Percentiles rank a stretch among this genome's conserved stretches.
These are phyloP conservation scores for Penicillium samsonianum DNA, from an alignment of 495 filamentous ascomycete species.

Conservation along the genomic window DNA sequence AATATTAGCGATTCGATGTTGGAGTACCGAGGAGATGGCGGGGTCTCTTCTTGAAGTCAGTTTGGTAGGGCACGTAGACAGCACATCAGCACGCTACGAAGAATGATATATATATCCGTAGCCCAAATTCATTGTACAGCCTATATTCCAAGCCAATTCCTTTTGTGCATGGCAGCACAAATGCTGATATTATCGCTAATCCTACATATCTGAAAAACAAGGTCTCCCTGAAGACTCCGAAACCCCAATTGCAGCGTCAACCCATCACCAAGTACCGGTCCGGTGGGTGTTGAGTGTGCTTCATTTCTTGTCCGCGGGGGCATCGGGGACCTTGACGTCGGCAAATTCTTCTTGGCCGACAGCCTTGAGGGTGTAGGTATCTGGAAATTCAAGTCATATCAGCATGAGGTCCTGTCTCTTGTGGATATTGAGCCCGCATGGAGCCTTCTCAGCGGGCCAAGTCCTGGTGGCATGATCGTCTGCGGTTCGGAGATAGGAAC, in stretches of 20 bases:
- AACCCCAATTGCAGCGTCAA: constrained; percentile 18
- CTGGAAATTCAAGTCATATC: constrained; percentile 44
- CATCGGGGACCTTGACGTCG: constrained; percentile 83
- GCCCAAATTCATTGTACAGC: constrained; percentile 17
- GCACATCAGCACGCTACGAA: neutral
- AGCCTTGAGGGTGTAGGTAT: constrained; percentile 82
- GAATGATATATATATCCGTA: neutral
- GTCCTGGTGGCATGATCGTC: constrained; percentile 12
- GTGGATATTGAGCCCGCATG: neutral
- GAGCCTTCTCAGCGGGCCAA: neutral
- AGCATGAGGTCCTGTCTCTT: constrained; percentile 1
- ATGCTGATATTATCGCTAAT: constrained; percentile 19
- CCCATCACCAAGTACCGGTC: constrained; percentile 1
- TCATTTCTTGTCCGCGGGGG: constrained; percentile 49
- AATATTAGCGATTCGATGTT: no score
- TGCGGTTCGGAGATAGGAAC: neutral
- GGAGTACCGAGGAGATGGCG: neutral
- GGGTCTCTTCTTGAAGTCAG: neutral
- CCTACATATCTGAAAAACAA: constrained; percentile 22
- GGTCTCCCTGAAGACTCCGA: constrained; percentile 29
- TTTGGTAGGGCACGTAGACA: neutral
- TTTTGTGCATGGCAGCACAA: constrained; percentile 26
- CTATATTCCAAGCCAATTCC: constrained; percentile 17
- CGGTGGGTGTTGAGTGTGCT: constrained; percentile 3
- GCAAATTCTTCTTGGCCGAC: constrained; percentile 98